phyloP scores from a whole-genome alignment of 2,329 filamentous ascomycete species.

The Fusarium heterosporum region DNA sequence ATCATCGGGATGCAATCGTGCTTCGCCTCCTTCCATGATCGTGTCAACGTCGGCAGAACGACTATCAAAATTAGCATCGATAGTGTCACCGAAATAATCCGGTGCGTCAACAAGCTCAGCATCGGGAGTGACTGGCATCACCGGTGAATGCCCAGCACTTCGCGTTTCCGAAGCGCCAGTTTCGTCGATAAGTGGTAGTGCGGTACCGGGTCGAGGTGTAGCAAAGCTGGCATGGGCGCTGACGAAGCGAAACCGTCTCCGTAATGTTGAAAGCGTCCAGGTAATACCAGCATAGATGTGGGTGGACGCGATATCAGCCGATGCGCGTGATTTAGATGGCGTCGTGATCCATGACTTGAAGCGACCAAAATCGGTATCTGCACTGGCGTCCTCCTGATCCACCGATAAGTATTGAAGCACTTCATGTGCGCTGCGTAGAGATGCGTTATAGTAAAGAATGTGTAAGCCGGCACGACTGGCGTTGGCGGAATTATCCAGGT shows the following conservation, averaged over 20 bases:
- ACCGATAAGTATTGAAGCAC: slow-evolving; percentile 68
- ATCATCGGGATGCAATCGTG: slow-evolving; percentile 55
- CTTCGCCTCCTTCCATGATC: slow-evolving; percentile 45
- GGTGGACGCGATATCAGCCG: slow-evolving; percentile 64
- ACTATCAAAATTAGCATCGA: slow-evolving; percentile 18
- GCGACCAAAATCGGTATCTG: slow-evolving; percentile 63
- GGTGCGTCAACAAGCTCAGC: slow-evolving; percentile 49
- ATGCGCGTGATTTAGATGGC: slow-evolving; percentile 63
- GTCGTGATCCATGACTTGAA: slow-evolving; percentile 79
- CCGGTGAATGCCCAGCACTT: slow-evolving; percentile 53
- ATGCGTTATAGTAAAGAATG: slow-evolving; percentile 75
- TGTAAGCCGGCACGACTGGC: slow-evolving; percentile 65
- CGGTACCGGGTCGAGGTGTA: slow-evolving; percentile 54
- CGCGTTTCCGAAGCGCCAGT: slow-evolving; percentile 49
- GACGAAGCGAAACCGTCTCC: slow-evolving; percentile 75
- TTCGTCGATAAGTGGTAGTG: slow-evolving; percentile 55
- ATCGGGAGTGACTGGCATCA: slow-evolving; percentile 51
- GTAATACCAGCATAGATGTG: slow-evolving; percentile 72
- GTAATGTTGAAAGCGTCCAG: slow-evolving; percentile 78
- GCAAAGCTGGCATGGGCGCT: slow-evolving; percentile 62
- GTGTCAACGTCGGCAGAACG: slow-evolving; percentile 32
- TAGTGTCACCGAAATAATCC: slow-evolving; percentile 59
- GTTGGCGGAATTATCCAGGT: slow-evolving; percentile 70
- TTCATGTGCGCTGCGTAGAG: slow-evolving; percentile 68
- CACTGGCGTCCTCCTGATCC: slow-evolving; percentile 57